These are phyloP conservation scores for Collybia mongolica DNA, from an alignment of 768 basidiomycete genomes.

Conservation along the genomic window DNA sequence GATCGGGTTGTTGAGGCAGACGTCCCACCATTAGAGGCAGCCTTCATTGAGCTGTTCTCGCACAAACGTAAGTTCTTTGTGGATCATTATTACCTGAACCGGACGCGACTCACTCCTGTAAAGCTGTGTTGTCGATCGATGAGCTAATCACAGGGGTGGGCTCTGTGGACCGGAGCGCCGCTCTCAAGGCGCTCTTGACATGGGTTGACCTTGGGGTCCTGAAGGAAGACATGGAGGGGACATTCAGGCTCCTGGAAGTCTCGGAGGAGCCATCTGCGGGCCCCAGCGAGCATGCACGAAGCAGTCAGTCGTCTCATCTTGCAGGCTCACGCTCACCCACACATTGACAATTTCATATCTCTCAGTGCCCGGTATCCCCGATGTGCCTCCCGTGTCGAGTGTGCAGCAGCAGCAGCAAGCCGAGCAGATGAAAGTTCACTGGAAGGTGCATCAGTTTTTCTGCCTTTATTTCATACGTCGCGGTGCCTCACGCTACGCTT, in stretches of 20 bases:
- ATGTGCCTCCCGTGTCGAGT: constrained; percentile 48
- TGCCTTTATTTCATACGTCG: background rate
- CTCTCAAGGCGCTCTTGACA: constrained; percentile 73
- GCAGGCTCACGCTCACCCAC: constrained; percentile 1
- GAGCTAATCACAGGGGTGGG: constrained; percentile 67
- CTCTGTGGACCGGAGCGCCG: constrained; percentile 58
- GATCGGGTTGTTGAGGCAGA: constrained; percentile 77
- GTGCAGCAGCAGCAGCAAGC: constrained; percentile 76
- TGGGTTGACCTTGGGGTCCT: constrained; percentile 86
- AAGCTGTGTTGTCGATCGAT: constrained; percentile 71
- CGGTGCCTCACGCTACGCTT: constrained; percentile 1
- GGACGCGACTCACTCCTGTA: constrained; percentile 1
- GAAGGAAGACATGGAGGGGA: constrained; percentile 59
- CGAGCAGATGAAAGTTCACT: constrained; percentile 84
- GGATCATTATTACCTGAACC: background rate
- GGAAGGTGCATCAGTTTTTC: constrained; percentile 59
- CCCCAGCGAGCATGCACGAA: constrained; percentile 10
- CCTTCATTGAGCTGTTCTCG: constrained; percentile 84
- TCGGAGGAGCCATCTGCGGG: constrained; percentile 43
- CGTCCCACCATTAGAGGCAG: constrained; percentile 87
- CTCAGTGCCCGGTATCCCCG: constrained; percentile 29
- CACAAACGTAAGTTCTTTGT: constrained; percentile 46
- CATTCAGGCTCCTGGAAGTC: constrained; percentile 65
- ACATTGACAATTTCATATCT: background rate
- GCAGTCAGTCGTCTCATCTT: constrained; percentile 4